Evolutionary conservation across 805 yeast genomes (phyloP).

Genomic region (Metschnikowia orientalis): DNA sequence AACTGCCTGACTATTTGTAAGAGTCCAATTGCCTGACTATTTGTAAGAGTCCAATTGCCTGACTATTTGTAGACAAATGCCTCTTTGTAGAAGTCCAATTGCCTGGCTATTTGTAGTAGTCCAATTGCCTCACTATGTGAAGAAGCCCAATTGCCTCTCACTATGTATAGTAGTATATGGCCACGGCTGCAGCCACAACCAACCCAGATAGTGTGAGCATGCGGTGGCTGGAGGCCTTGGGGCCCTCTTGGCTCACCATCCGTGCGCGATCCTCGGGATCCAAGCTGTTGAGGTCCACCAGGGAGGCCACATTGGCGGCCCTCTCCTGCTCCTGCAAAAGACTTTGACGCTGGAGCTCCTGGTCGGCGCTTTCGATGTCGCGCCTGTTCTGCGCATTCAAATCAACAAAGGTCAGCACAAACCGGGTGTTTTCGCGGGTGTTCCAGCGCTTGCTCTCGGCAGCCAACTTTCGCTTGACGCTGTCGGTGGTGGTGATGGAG

Average conservation of each 20-base stretch:
- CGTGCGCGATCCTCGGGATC: constrained; percentile 71
- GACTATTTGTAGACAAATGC: no score
- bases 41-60: no score
- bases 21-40: no score
- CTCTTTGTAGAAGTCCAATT: no score
- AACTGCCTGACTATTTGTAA: no score
- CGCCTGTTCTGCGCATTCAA: constrained; percentile 41
- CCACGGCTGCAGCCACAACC: constrained; percentile 29
- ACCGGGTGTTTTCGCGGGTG: constrained; percentile 50
- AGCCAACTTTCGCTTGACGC: constrained; percentile 55
- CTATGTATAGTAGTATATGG: constrained; percentile 20
- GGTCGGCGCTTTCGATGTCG: constrained; percentile 24
- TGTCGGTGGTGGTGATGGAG: constrained; percentile 61
- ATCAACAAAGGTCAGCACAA: constrained; percentile 68
- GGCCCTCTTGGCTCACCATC: constrained; percentile 14
- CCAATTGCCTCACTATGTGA: no score
- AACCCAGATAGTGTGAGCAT: constrained; percentile 27
- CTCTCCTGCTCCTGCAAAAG: constrained; percentile 7
- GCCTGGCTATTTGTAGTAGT: no score
- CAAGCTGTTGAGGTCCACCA: constrained; percentile 33
- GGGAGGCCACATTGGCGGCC: constrained; percentile 9
- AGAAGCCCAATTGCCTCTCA: no score
- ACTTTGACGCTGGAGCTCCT: constrained; percentile 13
- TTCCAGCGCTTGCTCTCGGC: constrained; percentile 58
- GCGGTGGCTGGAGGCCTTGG: constrained; percentile 6